Evolutionary conservation across 345 rosid species (phyloP), one percentile per base, ranked within the genome.

Genomic region (Gossypium mustelinum): DNA sequence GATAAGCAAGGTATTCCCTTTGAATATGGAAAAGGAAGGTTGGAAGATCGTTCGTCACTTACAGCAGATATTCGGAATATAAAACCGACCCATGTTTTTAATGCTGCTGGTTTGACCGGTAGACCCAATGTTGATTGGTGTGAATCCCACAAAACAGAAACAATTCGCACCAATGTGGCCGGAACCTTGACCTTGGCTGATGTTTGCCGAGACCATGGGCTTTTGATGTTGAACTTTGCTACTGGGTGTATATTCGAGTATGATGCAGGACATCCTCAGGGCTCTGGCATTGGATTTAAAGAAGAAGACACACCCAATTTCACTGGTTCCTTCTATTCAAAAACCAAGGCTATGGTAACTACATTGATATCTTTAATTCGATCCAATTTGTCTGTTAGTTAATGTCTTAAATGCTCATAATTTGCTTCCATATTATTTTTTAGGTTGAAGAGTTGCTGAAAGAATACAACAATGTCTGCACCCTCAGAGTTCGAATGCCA

Each of bases 121-220:
- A 87, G 97, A 77, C 98, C 98, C 41, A 93, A 93, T 80, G 98
- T 93, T 43, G 98, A 93, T 81, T 91, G 98, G 98, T 93, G 98
- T 77, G 98, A 93, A 77, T 89, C 95, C 56, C 97, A 93, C 80
- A 91, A 91, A 81, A 77, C 92, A 0, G 97, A 93, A 79, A 93
- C 98, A 9, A 89, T 93, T 59, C 90, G 97, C 13, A 73, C 91
- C 76, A 93, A 93, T 47, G 95, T 93, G 64, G 86, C 92, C 69
- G 98, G 98, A 75, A 93, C 94, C 52, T 79, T 93, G 77, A 89
- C 93, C 27, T 84, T 93, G 43, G 97, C 97, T 48, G 94, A 91
- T 82, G 87, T 93, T 55, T 90, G 97, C 87, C 81, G 92, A 84
- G 98, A 91, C 79, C 82, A 85, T 62, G 83, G 85, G 64, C 84